These are phyloP conservation scores for Retiboletus flavoniger DNA, from an alignment of 1,284 basidiomycete genomes.

Conservation along the genomic window DNA sequence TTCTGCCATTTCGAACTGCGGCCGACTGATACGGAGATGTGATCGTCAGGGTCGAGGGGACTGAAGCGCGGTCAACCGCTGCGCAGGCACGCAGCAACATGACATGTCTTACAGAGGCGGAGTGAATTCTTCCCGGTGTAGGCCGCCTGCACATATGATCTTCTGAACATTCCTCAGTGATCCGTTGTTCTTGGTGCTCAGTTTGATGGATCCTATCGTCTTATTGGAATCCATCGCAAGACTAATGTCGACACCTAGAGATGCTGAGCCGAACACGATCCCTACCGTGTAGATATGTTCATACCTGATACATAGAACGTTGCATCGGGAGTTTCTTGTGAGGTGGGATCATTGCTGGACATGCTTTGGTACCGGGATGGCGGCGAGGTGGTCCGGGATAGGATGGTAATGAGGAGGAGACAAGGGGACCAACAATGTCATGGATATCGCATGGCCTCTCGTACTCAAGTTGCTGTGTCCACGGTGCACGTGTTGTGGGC, in stretches of 20 bases:
- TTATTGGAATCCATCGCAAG: conserved; percentile 7
- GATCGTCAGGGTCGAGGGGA: background rate
- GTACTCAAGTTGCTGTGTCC: background rate
- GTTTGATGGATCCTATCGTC: conserved; percentile 1
- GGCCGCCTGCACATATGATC: background rate
- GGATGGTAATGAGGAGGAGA: background rate
- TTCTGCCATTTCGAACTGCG: background rate
- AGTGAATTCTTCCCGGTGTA: conserved; percentile 1
- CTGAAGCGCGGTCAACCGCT: conserved; percentile 2
- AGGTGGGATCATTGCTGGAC: background rate
- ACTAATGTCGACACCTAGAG: conserved; percentile 6
- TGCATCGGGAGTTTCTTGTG: background rate
- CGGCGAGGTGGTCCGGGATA: too few species aligned
- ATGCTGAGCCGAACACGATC: background rate
- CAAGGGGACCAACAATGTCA: too few species aligned
- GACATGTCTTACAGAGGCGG: conserved; percentile 6
- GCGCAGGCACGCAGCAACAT: background rate
- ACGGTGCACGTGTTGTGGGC: background rate
- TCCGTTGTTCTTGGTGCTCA: conserved; percentile 4
- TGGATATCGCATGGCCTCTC: background rate
- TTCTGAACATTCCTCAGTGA: background rate
- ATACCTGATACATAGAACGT: conserved; percentile 7
- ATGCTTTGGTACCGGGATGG: conserved; percentile 1
- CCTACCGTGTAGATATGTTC: background rate
- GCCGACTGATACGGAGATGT: background rate